Base-by-base conservation (phyloP, 768 basidiomycete species). In the Porpolomopsis calyptriformis region DNA sequence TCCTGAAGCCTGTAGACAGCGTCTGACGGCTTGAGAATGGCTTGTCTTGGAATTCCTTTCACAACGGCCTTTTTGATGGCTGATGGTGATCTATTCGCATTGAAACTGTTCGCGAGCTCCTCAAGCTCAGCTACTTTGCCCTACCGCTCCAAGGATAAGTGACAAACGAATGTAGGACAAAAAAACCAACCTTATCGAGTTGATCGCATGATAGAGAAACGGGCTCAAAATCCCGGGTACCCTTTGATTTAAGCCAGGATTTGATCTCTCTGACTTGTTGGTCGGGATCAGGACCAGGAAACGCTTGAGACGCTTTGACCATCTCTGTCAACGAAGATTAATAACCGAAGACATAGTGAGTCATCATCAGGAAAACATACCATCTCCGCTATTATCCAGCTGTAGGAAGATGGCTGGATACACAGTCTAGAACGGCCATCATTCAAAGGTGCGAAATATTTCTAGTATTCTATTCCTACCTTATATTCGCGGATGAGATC, bases 131-230 rank as follows among this genome's bases (percentile, higher is more conserved):
- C 57, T 26, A 98, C 86, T 1, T 86, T 85, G 43, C 80, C 77
- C 88, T 91, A 53, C 11, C 5, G 14, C 39, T 45, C 8, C 40
- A 43, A 43, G 22, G 18, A 16, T 5, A 9, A 5, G 14, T 35
- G 23, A 44, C 16, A 23, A 24, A 3, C 25, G 5, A 24, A 34
- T 31, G 41, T 53, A 55, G 26, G 11, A 27, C 14, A 33, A 3
- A 14, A 23, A 34, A 27, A 43, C 4, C 18, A 35, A 90, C 89
- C 76, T 91, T 92, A 54, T 82, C 78, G 46, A 99, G 70, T 56
- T 94, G 90, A 59, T 96, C 93, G 37, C 85, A 88, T 60, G 82
- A 89, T 9, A 99, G 72, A 0, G 94, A 82, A 7, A 97, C 93
- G 0, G 91, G 83, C 56, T 97, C 94, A 22, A 97, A 82, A 61